Base-by-base conservation (phyloP, 495 filamentous ascomycete species). In the Wilcoxina mikolae region DNA sequence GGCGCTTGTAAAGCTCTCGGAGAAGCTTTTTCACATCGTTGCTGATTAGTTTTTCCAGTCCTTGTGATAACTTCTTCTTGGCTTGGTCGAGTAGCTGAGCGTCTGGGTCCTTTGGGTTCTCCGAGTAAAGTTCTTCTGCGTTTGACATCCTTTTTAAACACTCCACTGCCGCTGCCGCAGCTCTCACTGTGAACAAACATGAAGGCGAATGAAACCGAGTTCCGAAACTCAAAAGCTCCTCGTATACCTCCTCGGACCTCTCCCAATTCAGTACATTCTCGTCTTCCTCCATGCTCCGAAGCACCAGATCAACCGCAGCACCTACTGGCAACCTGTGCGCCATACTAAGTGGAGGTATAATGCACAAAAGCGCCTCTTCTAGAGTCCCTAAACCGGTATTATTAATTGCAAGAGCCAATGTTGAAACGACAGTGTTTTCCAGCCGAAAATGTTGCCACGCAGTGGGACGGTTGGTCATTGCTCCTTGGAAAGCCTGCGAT, bases 361-460 rank as follows among this genome's bases (percentile, higher is more conserved):
- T 52, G 49, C 49, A 35, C 4, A 39, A 12, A 39, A 7, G 23
- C 5, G 31, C 15, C 17, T 52, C 49, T 24, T 52, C 49, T 10
- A 52, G 15, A 10, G 4, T 52, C n/a, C 49, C 29, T 17, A 52
- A 39, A 17, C 49, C 49, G n/a, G 49, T 23, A 5, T 52, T 20
- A 17, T 52, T 4, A 4, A 52, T 24, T 10, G n/a, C 31, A 3
- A 22, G n/a, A 9, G 31, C 26, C 7, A 52, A 7, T 10, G 4
- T 33, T 3, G 49, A 4, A 39, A 52, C 7, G 4, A 39, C 17
- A 4, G 26, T 39, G 23, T 52, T 52, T 24, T 52, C 26, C 4
- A 52, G 49, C 10, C 31, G 11, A 5, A 52, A 39, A 52, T 9
- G 24, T 28, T 46, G 11, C 57, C 57, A 59, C 9, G 53, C 24